Percentiles rank a stretch among this genome's conserved stretches.
phyloP scores from a whole-genome alignment of 768 basidiomycete genomes.

The Pulveroboletus sp. region DNA sequence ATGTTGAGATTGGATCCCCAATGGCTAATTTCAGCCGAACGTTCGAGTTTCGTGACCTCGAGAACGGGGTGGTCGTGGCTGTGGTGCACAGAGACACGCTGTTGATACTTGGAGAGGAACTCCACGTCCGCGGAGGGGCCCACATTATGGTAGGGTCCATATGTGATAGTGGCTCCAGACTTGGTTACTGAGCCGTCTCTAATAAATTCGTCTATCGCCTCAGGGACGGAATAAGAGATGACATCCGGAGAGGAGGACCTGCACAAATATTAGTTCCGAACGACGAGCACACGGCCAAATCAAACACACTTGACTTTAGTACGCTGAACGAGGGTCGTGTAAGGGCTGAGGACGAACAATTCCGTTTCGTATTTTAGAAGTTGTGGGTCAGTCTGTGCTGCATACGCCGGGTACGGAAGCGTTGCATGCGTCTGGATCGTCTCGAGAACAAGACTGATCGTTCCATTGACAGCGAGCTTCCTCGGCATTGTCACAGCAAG shows the following conservation, averaged over 20 bases:
- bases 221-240: conserved; percentile 66
- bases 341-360: conserved; percentile 81
- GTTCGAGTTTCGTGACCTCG: conserved; percentile 65
- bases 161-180: conserved; percentile 76
- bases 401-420: conserved; percentile 67
- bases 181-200: conserved; percentile 60
- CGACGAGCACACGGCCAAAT: neutral
- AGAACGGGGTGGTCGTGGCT: conserved; percentile 76
- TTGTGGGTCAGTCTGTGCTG: conserved; percentile 73
- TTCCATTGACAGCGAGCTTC: conserved; percentile 51
- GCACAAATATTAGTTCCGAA: conserved; percentile 1
- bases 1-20: conserved; percentile 96
- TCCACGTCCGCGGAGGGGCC: conserved; percentile 53
- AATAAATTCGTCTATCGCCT: conserved; percentile 54
- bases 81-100: conserved; percentile 72
- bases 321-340: conserved; percentile 73
- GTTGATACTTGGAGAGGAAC: conserved; percentile 60
- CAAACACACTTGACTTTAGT: conserved; percentile 76
- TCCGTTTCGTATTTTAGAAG: conserved; percentile 71
- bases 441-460: conserved; percentile 73
- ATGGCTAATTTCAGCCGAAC: conserved; percentile 88
- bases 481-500: conserved; percentile 64
- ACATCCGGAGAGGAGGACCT: conserved; percentile 73
- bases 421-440: conserved; percentile 76
- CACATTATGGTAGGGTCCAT: conserved; percentile 81